phyloP scores from a whole-genome alignment of 768 basidiomycete species.

The Sarcodon sp. region DNA sequence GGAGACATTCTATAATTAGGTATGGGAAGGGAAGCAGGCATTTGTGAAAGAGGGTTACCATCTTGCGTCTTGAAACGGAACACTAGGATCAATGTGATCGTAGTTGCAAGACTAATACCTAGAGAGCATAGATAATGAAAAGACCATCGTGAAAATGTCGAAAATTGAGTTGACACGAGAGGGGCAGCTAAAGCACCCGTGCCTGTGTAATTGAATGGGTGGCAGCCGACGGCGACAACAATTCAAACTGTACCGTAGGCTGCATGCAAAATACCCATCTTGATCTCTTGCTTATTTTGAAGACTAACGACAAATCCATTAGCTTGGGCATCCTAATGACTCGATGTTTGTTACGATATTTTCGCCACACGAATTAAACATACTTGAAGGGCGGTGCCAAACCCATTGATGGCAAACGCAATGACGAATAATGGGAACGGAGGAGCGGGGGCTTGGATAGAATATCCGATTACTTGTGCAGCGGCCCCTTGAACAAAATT shows the following conservation, averaged over 20 bases:
- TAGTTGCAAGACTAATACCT: slow-evolving; percentile 49
- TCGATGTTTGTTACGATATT: background rate
- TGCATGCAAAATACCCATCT: slow-evolving; percentile 62
- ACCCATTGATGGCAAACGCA: slow-evolving; percentile 31
- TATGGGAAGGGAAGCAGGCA: background rate
- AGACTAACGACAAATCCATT: slow-evolving; percentile 57
- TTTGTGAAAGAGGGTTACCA: slow-evolving; percentile 25
- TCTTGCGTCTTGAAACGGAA: slow-evolving; percentile 66
- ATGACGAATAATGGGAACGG: slow-evolving; percentile 55
- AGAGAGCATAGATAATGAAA: slow-evolving; percentile 68
- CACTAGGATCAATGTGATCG: slow-evolving; percentile 33
- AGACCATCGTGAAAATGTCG: slow-evolving; percentile 53
- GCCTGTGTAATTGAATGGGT: slow-evolving; percentile 22
- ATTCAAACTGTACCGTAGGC: slow-evolving; percentile 33
- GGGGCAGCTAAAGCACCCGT: slow-evolving; percentile 58
- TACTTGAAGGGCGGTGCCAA: slow-evolving; percentile 36
- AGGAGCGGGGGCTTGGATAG: slow-evolving; percentile 38
- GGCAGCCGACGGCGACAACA: slow-evolving; percentile 1
- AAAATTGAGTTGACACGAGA: slow-evolving; percentile 72
- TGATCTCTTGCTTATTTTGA: slow-evolving; percentile 38
- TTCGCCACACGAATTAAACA: background rate
- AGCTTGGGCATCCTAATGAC: slow-evolving; percentile 49
- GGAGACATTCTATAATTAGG: slow-evolving; percentile 32
- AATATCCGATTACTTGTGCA: slow-evolving; percentile 39
- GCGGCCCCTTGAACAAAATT: slow-evolving; percentile 27